A percentile compares a stretch with the other conserved stretches of the same genome.
These are phyloP conservation scores for Pleurotus salmoneostramineus DNA, from an alignment of 768 basidiomycete genomes.

Conservation along the genomic window DNA sequence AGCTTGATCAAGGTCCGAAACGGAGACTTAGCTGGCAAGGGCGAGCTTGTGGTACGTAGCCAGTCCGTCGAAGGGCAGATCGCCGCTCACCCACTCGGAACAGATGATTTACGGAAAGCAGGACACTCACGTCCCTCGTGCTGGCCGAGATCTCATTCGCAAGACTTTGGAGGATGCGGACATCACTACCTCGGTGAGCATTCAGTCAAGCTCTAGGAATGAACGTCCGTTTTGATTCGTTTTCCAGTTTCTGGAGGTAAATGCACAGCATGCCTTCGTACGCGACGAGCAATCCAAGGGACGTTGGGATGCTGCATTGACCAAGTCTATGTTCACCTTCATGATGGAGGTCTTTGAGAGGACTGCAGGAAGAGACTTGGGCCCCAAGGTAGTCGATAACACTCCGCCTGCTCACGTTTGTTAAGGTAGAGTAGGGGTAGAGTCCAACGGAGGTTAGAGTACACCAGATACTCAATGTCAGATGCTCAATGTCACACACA, in stretches of 20 bases:
- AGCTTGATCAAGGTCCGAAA: conserved; percentile 68
- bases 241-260: conserved; percentile 85
- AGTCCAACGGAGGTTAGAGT: too few species aligned
- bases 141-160: conserved; percentile 82
- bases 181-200: conserved; percentile 63
- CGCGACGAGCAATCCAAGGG: conserved; percentile 91
- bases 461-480: too few species aligned
- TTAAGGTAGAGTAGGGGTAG: conserved; percentile 21
- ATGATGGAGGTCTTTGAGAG: conserved; percentile 95
- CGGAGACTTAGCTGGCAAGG: conserved; percentile 75
- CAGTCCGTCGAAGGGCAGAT: not conserved
- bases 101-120: conserved; percentile 97
- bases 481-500: too few species aligned
- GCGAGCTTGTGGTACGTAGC: conserved; percentile 72
- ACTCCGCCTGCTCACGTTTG: conserved; percentile 78
- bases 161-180: conserved; percentile 78
- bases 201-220: not conserved
- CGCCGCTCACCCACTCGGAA: not conserved
- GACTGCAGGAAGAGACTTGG: conserved; percentile 82
- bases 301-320: conserved; percentile 93
- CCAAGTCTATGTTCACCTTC: conserved; percentile 70
- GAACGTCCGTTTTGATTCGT: not conserved
- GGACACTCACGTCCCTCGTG: conserved; percentile 93
- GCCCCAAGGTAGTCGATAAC: conserved; percentile 47
- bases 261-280: conserved; percentile 96